Base-by-base conservation (phyloP, 768 basidiomycete genomes). In the Sistotremastrum niveocremeum region DNA sequence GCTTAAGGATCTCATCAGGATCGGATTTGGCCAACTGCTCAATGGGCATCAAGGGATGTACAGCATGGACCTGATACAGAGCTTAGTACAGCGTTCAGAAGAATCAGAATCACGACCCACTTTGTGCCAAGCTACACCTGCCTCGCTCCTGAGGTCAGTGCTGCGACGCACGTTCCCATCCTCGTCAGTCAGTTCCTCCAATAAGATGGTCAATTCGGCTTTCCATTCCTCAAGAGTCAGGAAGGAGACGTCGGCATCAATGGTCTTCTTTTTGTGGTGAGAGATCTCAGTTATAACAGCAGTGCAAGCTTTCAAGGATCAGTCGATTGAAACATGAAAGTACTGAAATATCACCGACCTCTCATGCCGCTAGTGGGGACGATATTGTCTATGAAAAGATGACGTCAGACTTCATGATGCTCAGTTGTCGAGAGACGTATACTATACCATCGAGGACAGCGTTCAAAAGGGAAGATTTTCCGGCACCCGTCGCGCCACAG, bases 291-390 rank as follows among this genome's bases (percentile, higher is more conserved):
- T 80, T 3, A 79, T 76, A 30, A 78, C 76, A 4, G 77, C 76
- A 3, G 77, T 81, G 51, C 79, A 81, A 6, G 79, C 79, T 78
- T 46, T 6, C 33, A 32, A 38, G n/a, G 7, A 8, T 36, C 40
- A 47, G 32, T 37, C 9, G 39, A 28, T 5, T 5, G 33, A 5
- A 8, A 37, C 6, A 7, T 28, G 41, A 6, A 11, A 9, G 4
- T 43, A 38, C 34, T 34, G 42, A 7, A 48, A 31, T 10, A 11
- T 29, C 54, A 54, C 49, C 32, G 47, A 76, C 76, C 75, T 51
- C 74, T 66, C 77, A 79, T 79, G 29, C 77, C 77, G 49, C 74
- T 77, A 4, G 78, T 79, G 4, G 78, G 77, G 9, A 81, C 77
- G 42, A 79, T 69, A 49, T 73, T 76, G 52, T 77, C 76, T 75